Conservation (phyloP, 495 filamentous ascomycete genomes). For the Staphylotrichum tortipilum region DNA sequence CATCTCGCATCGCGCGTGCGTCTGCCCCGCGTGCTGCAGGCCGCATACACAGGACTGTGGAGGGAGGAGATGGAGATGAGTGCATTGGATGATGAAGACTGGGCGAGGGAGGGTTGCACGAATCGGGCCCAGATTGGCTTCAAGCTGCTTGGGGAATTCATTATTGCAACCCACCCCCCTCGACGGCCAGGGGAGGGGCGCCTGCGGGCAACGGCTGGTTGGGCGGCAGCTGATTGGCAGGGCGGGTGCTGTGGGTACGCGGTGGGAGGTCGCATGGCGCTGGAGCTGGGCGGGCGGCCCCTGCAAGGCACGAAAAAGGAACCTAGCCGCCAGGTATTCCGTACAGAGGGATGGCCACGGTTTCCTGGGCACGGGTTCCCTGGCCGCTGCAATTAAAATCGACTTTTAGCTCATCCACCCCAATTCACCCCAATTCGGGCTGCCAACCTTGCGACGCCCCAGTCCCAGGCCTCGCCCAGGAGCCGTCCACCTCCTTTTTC, state of each 20-base stretch:
- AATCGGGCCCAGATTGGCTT: neutral
- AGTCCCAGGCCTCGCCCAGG: constrained; percentile 10
- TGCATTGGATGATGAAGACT: neutral
- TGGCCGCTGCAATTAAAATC: constrained; percentile 23
- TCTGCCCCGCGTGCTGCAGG: no score
- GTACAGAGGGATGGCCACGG: neutral
- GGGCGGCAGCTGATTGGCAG: constrained; percentile 10
- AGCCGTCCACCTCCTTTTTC: constrained; percentile 21
- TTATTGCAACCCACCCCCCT: neutral
- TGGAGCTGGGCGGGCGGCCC: neutral
- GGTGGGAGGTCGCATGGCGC: constrained; percentile 1
- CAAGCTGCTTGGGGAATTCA: no score
- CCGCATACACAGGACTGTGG: no score
- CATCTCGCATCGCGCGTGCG: no score
- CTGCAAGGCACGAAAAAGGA: constrained; percentile 2
- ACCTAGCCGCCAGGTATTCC: constrained; percentile 6
- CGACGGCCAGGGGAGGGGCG: no score
- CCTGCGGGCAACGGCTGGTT: neutral
- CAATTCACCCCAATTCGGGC: no score
- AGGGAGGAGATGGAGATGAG: no score
- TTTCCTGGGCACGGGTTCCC: no score
- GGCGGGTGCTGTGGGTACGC: neutral
- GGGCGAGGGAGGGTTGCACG: constrained; percentile 1
- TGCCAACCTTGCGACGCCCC: no score
- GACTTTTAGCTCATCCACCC: constrained; percentile 17